Evolutionary conservation across 495 filamentous ascomycete species (phyloP), one percentile per base, ranked within the genome.

Genomic region (Aspergillus asperescens): DNA sequence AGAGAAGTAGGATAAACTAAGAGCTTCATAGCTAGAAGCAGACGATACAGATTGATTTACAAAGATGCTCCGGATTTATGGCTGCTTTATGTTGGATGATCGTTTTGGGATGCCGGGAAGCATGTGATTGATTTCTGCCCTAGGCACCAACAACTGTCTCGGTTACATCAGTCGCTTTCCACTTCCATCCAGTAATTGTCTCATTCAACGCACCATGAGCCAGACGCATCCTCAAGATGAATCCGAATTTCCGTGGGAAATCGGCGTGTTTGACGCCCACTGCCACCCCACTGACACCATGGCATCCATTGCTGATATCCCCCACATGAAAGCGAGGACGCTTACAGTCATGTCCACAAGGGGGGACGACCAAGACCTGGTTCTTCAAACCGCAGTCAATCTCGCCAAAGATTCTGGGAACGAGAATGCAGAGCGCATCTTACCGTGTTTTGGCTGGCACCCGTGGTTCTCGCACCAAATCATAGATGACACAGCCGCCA

Each of bases 261-360:
- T 90, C 7, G 90, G 90, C 22, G 81, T 92, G 44, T 88, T 80
- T 59, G 93, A 98, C 69, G 90, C 93, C 38, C 93, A 98, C 69
- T 98, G 94, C 62, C 93, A 98, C 67, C 91, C 93, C n/a, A 98
- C 93, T 18, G 92, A 96, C 66, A 95, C 89, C n/a, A 87, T 93
- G 81, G 62, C 84, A 18, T 85, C 79, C 5, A 72, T 90, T 41
- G 59, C 77, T 29, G 69, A 70, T 15, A 89, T 97, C 46, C 74
- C 82, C 12, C 55, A 62, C 24, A 96, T 97, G 90, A 86, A 83
- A 60, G 82, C 89, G 35, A 80, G 77, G 22, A 79, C 76, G 13
- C 70, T 98, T 19, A 90, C 89, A 4, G 78, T 94, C 49, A 96
- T 98, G 92, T 82, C 88, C 7, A 96, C 94, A 0, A 83, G 91